A percentile compares a stretch with the other conserved stretches of the same genome.
These are phyloP conservation scores for Trifolium subterraneum DNA, from an alignment of 306 rosid species.

Conservation along the genomic window DNA sequence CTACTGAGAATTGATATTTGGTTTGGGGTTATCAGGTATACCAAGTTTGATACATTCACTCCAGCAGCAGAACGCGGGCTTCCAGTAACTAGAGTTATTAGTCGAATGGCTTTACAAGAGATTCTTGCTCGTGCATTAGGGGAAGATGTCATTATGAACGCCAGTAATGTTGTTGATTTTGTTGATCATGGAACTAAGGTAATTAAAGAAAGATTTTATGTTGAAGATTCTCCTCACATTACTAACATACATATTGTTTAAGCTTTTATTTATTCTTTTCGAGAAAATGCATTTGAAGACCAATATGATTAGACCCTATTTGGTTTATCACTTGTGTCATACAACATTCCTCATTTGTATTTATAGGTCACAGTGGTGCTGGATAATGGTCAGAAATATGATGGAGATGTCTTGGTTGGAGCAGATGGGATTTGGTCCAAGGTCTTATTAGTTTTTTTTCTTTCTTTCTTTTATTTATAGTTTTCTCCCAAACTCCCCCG, in stretches of 20 bases:
- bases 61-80: slow-evolving; percentile 97
- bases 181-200: slow-evolving; percentile 88
- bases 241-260: slow-evolving; percentile 20
- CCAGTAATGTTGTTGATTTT: slow-evolving; percentile 74
- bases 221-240: slow-evolving; percentile 36
- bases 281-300: background rate
- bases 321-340: slow-evolving; percentile 38
- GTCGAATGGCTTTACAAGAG: slow-evolving; percentile 86
- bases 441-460: slow-evolving; percentile 53
- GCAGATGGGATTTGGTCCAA: slow-evolving; percentile 99
- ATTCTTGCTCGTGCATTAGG: slow-evolving; percentile 91
- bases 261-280: background rate
- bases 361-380: slow-evolving; percentile 78
- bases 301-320: slow-evolving; percentile 8
- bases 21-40: slow-evolving; percentile 77
- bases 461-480: background rate
- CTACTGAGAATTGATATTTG: slow-evolving; percentile 45
- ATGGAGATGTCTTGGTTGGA: slow-evolving; percentile 93
- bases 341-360: slow-evolving; percentile 25
- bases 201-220: slow-evolving; percentile 32
- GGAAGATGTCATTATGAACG: slow-evolving; percentile 69
- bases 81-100: slow-evolving; percentile 96
- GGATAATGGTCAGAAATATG: slow-evolving; percentile 79
- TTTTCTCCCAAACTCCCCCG: background rate
- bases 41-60: slow-evolving; percentile 98